Percentiles rank a stretch among this genome's conserved stretches.
phyloP scores from a whole-genome alignment of 2,329 filamentous ascomycete genomes.

The Stromatinia cepivora region DNA sequence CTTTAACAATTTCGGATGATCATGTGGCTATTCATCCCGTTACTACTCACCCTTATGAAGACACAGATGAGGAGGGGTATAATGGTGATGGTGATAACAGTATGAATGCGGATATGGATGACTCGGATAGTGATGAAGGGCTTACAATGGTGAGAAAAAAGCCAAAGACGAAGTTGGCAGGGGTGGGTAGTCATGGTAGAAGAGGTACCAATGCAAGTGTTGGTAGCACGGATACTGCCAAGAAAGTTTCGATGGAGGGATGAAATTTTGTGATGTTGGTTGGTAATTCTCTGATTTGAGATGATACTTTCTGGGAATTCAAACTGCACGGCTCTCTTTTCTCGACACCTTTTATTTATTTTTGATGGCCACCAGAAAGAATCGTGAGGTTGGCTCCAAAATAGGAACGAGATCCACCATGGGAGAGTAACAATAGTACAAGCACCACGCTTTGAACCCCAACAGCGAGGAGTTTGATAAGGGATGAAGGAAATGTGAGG shows the following conservation, averaged over 20 bases:
- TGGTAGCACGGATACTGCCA: slow-evolving; percentile 63
- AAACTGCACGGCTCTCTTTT: not conserved
- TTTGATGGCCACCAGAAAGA: not conserved
- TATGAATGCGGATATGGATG: slow-evolving; percentile 34
- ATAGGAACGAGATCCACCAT: not conserved
- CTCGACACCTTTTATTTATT: not conserved
- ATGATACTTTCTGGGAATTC: not conserved
- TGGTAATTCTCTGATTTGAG: not conserved
- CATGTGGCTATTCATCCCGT: slow-evolving; percentile 14
- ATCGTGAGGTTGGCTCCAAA: not conserved
- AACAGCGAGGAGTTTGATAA: not conserved
- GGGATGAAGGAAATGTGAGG: not conserved
- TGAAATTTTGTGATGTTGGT: slow-evolving; percentile 22
- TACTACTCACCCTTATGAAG: slow-evolving; percentile 25
- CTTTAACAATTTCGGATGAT: slow-evolving; percentile 17
- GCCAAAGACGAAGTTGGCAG: slow-evolving; percentile 37
- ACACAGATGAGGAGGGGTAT: slow-evolving; percentile 38
- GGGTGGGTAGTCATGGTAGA: slow-evolving; percentile 39
- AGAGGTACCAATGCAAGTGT: slow-evolving; percentile 62
- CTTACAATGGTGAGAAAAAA: slow-evolving; percentile 42
- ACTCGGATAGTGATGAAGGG: slow-evolving; percentile 41
- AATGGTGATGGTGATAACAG: slow-evolving; percentile 36
- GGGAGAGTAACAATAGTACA: not conserved
- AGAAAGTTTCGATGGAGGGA: slow-evolving; percentile 47
- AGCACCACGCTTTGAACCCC: not conserved